phyloP scores from a whole-genome alignment of 164 flowering plant species.

The Platanus orientalis region DNA sequence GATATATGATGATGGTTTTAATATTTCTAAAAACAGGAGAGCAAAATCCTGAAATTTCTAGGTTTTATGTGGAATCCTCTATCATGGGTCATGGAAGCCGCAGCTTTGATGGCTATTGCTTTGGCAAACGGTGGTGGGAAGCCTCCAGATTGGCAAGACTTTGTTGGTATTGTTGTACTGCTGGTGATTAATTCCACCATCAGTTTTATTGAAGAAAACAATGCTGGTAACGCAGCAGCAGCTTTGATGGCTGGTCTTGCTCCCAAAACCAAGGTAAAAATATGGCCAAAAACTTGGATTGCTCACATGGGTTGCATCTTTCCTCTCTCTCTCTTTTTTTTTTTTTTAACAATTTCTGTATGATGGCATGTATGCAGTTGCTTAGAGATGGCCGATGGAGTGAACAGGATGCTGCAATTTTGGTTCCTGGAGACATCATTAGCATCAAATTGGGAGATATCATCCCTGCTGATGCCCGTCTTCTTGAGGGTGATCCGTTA shows the following conservation, averaged over 20 bases:
- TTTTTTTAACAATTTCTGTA: too few relatives aligned
- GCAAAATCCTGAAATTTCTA: slow-evolving; percentile 68
- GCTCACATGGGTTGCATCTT: neutral
- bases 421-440: slow-evolving; percentile 77
- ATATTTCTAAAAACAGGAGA: slow-evolving; percentile 42
- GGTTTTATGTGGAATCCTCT: slow-evolving; percentile 87
- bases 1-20: neutral
- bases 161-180: slow-evolving; percentile 58
- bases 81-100: slow-evolving; percentile 82
- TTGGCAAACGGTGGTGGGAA: slow-evolving; percentile 67
- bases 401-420: slow-evolving; percentile 73
- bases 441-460: slow-evolving; percentile 76
- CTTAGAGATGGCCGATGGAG: slow-evolving; percentile 76
- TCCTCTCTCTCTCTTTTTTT: neutral
- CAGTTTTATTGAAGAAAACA: slow-evolving; percentile 75
- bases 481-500: slow-evolving; percentile 79
- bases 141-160: slow-evolving; percentile 87
- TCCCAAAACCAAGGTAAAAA: slow-evolving; percentile 65
- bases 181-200: slow-evolving; percentile 70
- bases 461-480: slow-evolving; percentile 82
- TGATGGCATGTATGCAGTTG: slow-evolving; percentile 33
- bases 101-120: slow-evolving; percentile 75
- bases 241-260: slow-evolving; percentile 86
- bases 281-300: neutral
- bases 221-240: slow-evolving; percentile 80